Conservation (phyloP, 2,329 filamentous ascomycete genomes). For the Phaeosphaeriaceae sp. region DNA sequence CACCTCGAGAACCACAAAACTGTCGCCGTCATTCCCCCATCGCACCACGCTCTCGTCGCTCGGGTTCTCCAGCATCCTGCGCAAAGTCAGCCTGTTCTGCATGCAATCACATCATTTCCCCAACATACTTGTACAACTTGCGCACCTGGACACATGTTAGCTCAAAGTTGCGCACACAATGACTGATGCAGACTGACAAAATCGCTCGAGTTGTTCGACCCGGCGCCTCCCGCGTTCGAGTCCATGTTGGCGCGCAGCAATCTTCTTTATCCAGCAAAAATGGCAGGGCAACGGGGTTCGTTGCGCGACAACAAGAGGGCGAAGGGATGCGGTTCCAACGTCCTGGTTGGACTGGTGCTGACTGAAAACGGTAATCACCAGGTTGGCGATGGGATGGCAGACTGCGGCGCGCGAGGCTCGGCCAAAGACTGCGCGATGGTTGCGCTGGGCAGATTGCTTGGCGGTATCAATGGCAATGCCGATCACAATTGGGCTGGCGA, state of each 20-base stretch:
- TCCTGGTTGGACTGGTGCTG: neutral
- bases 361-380: constrained; percentile 6
- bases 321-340: neutral
- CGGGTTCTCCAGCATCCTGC: constrained; percentile 94
- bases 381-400: constrained; percentile 4
- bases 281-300: constrained; percentile 1
- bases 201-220: constrained; percentile 87
- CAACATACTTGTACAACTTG: constrained; percentile 92
- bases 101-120: neutral
- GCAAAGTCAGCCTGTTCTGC: constrained; percentile 32
- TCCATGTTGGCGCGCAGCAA: constrained; percentile 36
- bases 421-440: constrained; percentile 8
- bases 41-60: constrained; percentile 90
- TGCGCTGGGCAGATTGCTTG: constrained; percentile 17
- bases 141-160: constrained; percentile 72
- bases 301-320: constrained; percentile 15
- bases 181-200: constrained; percentile 72
- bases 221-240: constrained; percentile 41
- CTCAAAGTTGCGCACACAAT: neutral
- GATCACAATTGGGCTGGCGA: constrained; percentile 21
- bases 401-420: constrained; percentile 25
- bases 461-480: constrained; percentile 14
- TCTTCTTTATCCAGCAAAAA: neutral
- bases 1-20: constrained; percentile 97
- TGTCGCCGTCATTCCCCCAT: constrained; percentile 94